A percentile compares a stretch with the other conserved stretches of the same genome.
phyloP scores from a whole-genome alignment of 495 filamentous ascomycete genomes.

The Darksidea phi region DNA sequence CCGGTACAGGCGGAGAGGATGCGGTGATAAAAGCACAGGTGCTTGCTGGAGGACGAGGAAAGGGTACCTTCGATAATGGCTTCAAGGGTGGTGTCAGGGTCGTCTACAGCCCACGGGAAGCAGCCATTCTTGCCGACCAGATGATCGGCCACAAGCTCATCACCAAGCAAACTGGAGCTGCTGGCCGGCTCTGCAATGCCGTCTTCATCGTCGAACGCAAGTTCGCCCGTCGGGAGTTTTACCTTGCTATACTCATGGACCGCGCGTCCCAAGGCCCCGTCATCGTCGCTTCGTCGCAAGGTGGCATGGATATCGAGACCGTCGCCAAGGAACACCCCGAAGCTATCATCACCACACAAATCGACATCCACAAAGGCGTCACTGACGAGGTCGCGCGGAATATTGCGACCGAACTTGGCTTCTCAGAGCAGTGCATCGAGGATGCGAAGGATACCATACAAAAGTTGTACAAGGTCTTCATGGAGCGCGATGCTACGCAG shows the following conservation, averaged over 20 bases:
- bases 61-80: conserved; percentile 96
- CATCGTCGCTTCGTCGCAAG: conserved; percentile 95
- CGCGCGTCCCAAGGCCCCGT: conserved; percentile 86
- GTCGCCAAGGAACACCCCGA: conserved; percentile 97
- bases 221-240: conserved; percentile 98
- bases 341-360: conserved; percentile 86
- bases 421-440: conserved; percentile 93
- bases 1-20: conserved; percentile 70
- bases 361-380: conserved; percentile 92
- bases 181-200: conserved; percentile 86
- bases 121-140: conserved; percentile 96
- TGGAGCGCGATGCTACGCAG: conserved; percentile 96
- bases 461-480: conserved; percentile 97
- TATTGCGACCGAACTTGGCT: conserved; percentile 90
- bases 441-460: conserved; percentile 94
- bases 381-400: conserved; percentile 90
- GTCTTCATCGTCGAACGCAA: conserved; percentile 99
- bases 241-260: conserved; percentile 97
- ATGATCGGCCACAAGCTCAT: conserved; percentile 99
- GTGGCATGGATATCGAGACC: conserved; percentile 97
- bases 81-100: conserved; percentile 98
- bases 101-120: conserved; percentile 79
- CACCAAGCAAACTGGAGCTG: conserved; percentile 96
- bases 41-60: conserved; percentile 93
- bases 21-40: conserved; percentile 99